Evolutionary conservation across 2,329 filamentous ascomycete genomes (phyloP).

Genomic region (Diaporthe caulivora): DNA sequence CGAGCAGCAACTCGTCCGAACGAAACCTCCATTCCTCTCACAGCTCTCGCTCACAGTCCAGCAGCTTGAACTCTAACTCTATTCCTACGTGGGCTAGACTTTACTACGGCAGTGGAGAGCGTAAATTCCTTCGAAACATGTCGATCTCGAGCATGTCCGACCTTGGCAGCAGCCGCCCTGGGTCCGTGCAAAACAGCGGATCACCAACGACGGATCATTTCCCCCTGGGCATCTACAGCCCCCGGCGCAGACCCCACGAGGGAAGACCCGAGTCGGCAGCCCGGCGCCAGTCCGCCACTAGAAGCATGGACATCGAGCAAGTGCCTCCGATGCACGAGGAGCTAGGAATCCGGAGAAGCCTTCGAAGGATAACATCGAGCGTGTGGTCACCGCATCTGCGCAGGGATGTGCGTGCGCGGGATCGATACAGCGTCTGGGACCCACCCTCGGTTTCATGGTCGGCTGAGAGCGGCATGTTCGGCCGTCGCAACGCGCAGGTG

Average conservation of each 20-base stretch:
- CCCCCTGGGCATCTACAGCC: conserved; percentile 58
- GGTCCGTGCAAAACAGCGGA: conserved; percentile 55
- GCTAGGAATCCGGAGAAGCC: conserved; percentile 46
- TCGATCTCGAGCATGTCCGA: conserved; percentile 62
- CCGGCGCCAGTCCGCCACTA: conserved; percentile 48
- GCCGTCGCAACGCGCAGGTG: conserved; percentile 79
- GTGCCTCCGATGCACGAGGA: conserved; percentile 48
- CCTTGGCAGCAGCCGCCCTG: conserved; percentile 60
- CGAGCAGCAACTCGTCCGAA: conserved; percentile 57
- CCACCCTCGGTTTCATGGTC: conserved; percentile 78
- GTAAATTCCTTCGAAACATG: conserved; percentile 62
- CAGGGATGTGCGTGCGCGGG: conserved; percentile 68
- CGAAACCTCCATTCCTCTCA: conserved; percentile 64
- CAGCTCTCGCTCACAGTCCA: conserved; percentile 58
- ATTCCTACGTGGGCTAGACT: conserved; percentile 72
- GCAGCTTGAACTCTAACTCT: conserved; percentile 56
- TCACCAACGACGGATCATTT: conserved; percentile 65
- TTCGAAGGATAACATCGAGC: conserved; percentile 66
- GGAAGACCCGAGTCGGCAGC: conserved; percentile 41
- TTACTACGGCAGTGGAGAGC: conserved; percentile 78
- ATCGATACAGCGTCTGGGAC: conserved; percentile 75
- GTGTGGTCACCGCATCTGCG: conserved; percentile 82
- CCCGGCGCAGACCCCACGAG: conserved; percentile 59
- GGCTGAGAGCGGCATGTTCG: conserved; percentile 69
- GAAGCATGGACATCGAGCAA: conserved; percentile 60